Evolutionary conservation across 306 rosid genomes (phyloP).

Genomic region (Trifolium subterraneum): DNA sequence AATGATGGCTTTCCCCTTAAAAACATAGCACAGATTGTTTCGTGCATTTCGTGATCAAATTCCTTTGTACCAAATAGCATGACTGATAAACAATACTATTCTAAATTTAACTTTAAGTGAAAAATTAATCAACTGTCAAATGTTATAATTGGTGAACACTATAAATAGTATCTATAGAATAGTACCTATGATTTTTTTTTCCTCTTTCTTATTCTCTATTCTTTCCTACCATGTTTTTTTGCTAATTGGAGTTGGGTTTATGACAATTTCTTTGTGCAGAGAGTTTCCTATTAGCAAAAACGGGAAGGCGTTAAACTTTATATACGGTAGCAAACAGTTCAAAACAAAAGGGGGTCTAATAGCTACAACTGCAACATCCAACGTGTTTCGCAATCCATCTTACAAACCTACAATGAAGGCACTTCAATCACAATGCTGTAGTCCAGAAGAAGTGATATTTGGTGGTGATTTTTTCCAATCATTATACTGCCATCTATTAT

Average conservation of each 20-base stretch:
- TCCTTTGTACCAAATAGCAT: not conserved
- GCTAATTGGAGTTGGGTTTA: conserved; percentile 31
- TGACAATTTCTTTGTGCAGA: conserved; percentile 50
- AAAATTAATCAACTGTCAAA: not conserved
- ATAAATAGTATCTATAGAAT: not conserved
- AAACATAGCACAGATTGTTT: not conserved
- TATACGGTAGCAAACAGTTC: conserved; percentile 86
- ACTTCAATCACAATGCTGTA: conserved; percentile 70
- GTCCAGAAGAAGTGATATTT: conserved; percentile 96
- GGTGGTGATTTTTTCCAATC: conserved; percentile 88
- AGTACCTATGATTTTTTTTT: not conserved
- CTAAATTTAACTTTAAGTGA: not conserved
- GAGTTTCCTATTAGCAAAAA: conserved; percentile 68
- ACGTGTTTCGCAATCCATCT: conserved; percentile 52
- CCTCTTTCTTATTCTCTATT: not conserved
- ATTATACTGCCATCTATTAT: conserved; percentile 83
- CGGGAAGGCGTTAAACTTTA: conserved; percentile 79
- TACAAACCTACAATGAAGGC: conserved; percentile 65
- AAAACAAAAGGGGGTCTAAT: conserved; percentile 77
- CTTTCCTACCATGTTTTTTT: not conserved
- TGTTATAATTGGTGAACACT: not conserved
- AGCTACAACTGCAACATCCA: conserved; percentile 93
- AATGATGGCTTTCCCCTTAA: too few species aligned
- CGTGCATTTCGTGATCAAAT: not conserved
- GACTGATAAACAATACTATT: not conserved